Base-by-base conservation (phyloP, 2,329 filamentous ascomycete genomes). In the Colletotrichum karsti region DNA sequence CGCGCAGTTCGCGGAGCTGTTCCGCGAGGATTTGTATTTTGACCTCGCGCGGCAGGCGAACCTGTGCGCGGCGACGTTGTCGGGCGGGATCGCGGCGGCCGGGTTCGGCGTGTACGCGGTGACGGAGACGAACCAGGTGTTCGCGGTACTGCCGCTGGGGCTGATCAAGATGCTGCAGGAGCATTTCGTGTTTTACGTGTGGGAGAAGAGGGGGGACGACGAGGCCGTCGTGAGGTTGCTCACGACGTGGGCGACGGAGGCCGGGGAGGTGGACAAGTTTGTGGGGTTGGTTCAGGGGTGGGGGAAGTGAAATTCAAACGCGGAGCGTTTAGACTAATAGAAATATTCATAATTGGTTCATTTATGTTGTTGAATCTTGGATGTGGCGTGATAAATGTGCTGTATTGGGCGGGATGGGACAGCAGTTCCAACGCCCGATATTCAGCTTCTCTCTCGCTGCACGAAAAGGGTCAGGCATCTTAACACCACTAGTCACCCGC, bases 61-160 rank as follows among this genome's bases (percentile, higher is more conserved):
- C 59, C 41, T 74, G 0, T 81, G 83, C 46, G 85, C 84, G 0
- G 77, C 80, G 69, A 78, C 74, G 54, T 77, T 87, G 4, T 84
- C 84, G 0, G 74, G 70, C 1, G 80, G 79, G n/a, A 81, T 86
- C 20, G 77, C 79, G 2, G 74, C 74, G 0, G 75, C 81, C 1
- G 84, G 84, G 0, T 85, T 80, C 72, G 70, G 73, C 0, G 71
- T 86, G 7, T 77, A 76, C 15, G 83, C 82, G 0, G 78, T 78
- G 20, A 85, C 84, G 1, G 81, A 85, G 73, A 86, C 84, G 8
- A 86, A 86, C 58, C 84, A 86, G 70, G 84, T 86, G 3, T 86
- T 86, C 75, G 82, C 82, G 0, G 75, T 81, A 2, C 69, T 86
- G 4, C 83, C 83, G 0, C 39, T 79, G 12, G 71, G 70, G 0